A percentile compares a stretch with the other conserved stretches of the same genome.
phyloP scores from a whole-genome alignment of 345 rosid species.

The Citrus maxima region DNA sequence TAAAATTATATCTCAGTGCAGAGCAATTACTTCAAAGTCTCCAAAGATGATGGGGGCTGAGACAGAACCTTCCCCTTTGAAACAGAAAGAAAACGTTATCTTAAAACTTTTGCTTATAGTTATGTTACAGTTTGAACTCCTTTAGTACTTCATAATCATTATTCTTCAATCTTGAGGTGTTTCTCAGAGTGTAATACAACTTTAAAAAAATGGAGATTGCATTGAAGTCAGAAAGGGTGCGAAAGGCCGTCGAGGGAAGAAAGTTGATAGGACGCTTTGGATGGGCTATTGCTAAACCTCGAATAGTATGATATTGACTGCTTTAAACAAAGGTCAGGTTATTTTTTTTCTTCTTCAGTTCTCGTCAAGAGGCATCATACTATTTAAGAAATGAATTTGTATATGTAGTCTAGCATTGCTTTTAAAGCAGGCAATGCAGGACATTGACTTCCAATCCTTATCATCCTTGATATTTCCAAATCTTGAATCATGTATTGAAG shows the following conservation, averaged over 20 bases:
- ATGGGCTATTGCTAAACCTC: conserved; percentile 39
- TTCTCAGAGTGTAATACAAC: no score
- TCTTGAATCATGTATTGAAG: no score
- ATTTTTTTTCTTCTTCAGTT: background rate
- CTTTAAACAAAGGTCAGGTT: background rate
- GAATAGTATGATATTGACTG: background rate
- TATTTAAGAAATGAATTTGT: background rate
- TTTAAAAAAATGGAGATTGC: no score
- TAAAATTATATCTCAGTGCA: background rate
- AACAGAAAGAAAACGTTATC: no score
- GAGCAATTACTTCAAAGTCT: background rate
- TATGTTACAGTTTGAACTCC: no score
- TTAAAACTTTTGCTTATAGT: no score
- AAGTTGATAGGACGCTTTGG: conserved; percentile 87
- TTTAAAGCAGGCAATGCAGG: background rate
- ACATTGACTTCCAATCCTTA: background rate
- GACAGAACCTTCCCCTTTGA: no score
- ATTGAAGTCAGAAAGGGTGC: no score
- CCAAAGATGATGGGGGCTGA: no score
- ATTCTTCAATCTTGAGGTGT: no score
- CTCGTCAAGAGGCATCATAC: background rate
- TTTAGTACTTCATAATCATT: no score
- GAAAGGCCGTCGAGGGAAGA: no score
- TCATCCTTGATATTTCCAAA: background rate
- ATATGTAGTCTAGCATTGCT: background rate